Evolutionary conservation across 176 grass and related monocot genomes (phyloP), one percentile per base, ranked within the genome.

Genomic region (Hordeum marinum): DNA sequence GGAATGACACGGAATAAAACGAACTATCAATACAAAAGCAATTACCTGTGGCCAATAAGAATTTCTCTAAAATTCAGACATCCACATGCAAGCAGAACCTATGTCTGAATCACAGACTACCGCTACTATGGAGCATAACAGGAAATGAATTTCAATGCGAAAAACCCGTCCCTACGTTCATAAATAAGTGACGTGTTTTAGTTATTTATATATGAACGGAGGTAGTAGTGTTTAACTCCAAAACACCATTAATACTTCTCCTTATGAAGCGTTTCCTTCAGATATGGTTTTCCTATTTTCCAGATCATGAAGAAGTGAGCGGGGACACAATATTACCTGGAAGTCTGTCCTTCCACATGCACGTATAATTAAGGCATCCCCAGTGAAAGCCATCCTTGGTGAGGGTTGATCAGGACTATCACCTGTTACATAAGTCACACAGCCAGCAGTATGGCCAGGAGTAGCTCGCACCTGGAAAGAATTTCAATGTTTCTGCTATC

Each of bases 331-430:
- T 27, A 39, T 81, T 81, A 98, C 96, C 96, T 99, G 96, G 79
- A 99, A 99, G 80, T 99, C 96, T 72, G 93, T 99, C 87, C 96
- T 90, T 82, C 96, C 96, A 82, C 96, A 99, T 42, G 86, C 93
- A 72, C 90, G 96, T 77, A 99, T 94, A 45, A 99, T 75, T 77
- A 99, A 83, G 14, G 96, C 85, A 81, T 99, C 96, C 29, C 96
- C 96, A 40, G 96, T 99, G 83, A 99, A 99, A 82, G 93, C 96
- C 81, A 96, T 96, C 60, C 90, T 96, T 67, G 96, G 96, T 61
- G 82, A 81, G 75, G 96, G 96, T 69, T 96, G 96, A 81, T 83
- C 82, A 72, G 80, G 46, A 58, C 80, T 80, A 84, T 94, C 91
- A 89, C 96, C 93, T 72, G 93, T 96, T 76, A 99, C 88, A 88